A percentile compares a stretch with the other conserved stretches of the same genome.
These are phyloP conservation scores for Scheffersomyces segobiensis DNA, from an alignment of 1,139 yeast species.

Conservation along the genomic window DNA sequence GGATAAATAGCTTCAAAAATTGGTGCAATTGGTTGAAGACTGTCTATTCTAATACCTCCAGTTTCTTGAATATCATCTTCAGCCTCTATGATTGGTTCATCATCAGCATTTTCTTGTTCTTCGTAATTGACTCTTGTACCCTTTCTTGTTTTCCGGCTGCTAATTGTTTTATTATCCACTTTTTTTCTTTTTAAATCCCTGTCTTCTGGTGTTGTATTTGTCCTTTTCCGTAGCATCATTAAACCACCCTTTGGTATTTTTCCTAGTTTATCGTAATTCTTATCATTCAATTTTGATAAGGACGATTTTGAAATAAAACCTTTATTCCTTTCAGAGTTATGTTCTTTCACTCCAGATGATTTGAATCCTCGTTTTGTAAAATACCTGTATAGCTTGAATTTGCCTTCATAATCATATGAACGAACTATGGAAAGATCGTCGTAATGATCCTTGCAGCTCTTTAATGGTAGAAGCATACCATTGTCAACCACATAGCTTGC, in stretches of 20 bases:
- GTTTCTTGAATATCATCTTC: slow-evolving; percentile 2
- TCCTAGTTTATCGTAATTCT: slow-evolving; percentile 21
- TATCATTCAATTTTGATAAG: slow-evolving; percentile 22
- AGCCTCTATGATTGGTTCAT: background rate
- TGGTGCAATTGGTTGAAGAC: slow-evolving; percentile 12
- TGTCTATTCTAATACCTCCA: slow-evolving; percentile 4
- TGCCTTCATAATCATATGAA: slow-evolving; percentile 72
- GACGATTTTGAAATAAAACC: slow-evolving; percentile 6
- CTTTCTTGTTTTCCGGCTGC: slow-evolving; percentile 1
- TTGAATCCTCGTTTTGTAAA: slow-evolving; percentile 36
- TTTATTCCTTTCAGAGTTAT: slow-evolving; percentile 3
- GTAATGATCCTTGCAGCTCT: slow-evolving; percentile 23
- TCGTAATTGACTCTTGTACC: background rate
- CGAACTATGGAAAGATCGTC: slow-evolving; percentile 45
- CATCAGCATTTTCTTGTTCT: background rate
- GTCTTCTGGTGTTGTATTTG: slow-evolving; percentile 6
- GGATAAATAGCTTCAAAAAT: slow-evolving; percentile 2
- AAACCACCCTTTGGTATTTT: slow-evolving; percentile 25
- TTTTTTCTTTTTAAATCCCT: slow-evolving; percentile 7
- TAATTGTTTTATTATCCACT: slow-evolving; percentile 1
- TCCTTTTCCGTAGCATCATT: slow-evolving; percentile 15
- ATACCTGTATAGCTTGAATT: slow-evolving; percentile 70
- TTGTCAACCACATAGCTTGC: slow-evolving; percentile 33
- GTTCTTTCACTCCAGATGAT: slow-evolving; percentile 6
- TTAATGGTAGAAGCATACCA: slow-evolving; percentile 21